phyloP scores from a whole-genome alignment of 768 basidiomycete species.

The Asterophora lycoperdoides region DNA sequence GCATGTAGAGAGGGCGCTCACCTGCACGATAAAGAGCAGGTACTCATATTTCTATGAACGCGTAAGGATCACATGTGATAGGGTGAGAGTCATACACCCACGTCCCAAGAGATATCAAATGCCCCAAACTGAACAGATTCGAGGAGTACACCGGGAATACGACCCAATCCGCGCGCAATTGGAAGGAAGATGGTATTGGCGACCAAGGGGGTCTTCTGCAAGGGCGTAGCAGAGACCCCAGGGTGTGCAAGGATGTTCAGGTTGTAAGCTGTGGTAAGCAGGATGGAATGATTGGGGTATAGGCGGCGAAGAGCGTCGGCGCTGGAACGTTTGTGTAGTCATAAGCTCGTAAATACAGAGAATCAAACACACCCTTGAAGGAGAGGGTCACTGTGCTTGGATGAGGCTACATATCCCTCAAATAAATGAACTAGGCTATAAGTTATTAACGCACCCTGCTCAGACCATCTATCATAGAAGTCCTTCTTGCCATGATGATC shows the following conservation, averaged over 20 bases:
- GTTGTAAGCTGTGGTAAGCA: constrained; percentile 44
- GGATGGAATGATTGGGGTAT: constrained; percentile 60
- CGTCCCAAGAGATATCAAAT: constrained; percentile 57
- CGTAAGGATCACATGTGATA: not conserved
- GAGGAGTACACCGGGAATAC: constrained; percentile 48
- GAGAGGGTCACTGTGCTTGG: constrained; percentile 40
- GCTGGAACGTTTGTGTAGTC: constrained; percentile 21
- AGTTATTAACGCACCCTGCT: constrained; percentile 36
- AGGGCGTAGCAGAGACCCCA: constrained; percentile 37
- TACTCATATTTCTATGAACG: constrained; percentile 48
- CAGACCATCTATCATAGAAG: constrained; percentile 50
- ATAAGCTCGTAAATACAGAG: not conserved
- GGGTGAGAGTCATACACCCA: constrained; percentile 23
- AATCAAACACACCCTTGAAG: constrained; percentile 39
- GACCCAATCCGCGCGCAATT: constrained; percentile 35
- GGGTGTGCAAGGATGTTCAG: constrained; percentile 52
- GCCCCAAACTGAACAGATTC: constrained; percentile 51
- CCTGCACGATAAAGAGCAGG: constrained; percentile 47
- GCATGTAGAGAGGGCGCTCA: constrained; percentile 22
- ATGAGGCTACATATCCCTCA: constrained; percentile 40
- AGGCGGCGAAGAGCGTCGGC: constrained; percentile 47
- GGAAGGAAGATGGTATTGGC: constrained; percentile 47
- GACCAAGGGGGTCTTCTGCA: constrained; percentile 48
- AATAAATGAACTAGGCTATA: not conserved
- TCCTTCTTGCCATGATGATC: constrained; percentile 29